phyloP scores from a whole-genome alignment of 345 rosid genomes.

The Bretschneidera sinensis region DNA sequence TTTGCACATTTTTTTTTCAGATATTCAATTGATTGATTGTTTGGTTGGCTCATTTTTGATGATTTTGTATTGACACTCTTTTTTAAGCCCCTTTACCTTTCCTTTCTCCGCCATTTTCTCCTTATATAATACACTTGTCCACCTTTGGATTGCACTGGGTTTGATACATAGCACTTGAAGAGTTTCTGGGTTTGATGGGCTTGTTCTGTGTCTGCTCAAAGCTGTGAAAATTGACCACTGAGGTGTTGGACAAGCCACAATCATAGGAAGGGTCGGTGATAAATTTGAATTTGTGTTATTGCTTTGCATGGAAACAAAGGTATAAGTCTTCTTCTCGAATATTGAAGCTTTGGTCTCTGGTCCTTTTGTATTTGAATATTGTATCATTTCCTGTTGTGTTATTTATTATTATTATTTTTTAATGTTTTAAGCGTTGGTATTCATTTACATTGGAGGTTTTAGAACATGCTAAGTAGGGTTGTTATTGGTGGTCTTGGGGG shows the following conservation, averaged over 20 bases:
- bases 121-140: slow-evolving; percentile 8
- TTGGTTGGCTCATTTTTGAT: background rate
- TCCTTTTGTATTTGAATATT: slow-evolving; percentile 29
- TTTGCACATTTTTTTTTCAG: too few relatives aligned
- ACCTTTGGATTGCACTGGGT: slow-evolving; percentile 16
- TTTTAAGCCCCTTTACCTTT: slow-evolving; percentile 20
- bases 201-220: slow-evolving; percentile 18
- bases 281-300: slow-evolving; percentile 25
- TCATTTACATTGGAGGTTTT: slow-evolving; percentile 19
- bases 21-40: slow-evolving; percentile 11
- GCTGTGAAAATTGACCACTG: slow-evolving; percentile 22
- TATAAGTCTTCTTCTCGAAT: slow-evolving; percentile 19
- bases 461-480: slow-evolving; percentile 18
- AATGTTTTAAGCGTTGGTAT: slow-evolving; percentile 23
- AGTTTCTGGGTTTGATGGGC: slow-evolving; percentile 18
- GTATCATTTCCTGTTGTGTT: slow-evolving; percentile 32
- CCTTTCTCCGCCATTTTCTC: slow-evolving; percentile 50
- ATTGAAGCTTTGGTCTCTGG: slow-evolving; percentile 22
- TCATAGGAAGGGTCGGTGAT: slow-evolving; percentile 56
- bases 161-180: slow-evolving; percentile 30
- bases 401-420: slow-evolving; percentile 20
- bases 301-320: slow-evolving; percentile 66
- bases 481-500: slow-evolving; percentile 21
- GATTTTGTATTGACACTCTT: background rate
- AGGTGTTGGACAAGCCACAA: slow-evolving; percentile 24